Conservation (phyloP, 192 early-diverging fungal genomes). For the Rhizoclosmatium sp. region DNA sequence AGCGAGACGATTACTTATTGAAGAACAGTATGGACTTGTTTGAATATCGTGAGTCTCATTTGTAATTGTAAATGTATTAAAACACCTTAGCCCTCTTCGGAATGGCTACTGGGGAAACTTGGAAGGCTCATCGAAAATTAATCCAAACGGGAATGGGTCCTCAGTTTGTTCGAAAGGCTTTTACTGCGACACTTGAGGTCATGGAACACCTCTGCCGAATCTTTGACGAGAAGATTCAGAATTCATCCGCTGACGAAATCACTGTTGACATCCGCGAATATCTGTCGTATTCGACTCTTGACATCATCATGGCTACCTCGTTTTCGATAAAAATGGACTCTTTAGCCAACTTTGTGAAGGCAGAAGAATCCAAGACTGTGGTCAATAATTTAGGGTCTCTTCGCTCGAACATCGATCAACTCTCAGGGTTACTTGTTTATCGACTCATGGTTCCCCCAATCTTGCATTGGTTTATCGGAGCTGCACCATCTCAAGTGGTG, state of each 20-base stretch:
- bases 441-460: background rate
- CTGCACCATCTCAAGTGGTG: background rate
- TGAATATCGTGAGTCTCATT: constrained; percentile 30
- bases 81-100: constrained; percentile 43
- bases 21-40: constrained; percentile 30
- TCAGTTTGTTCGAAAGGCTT: constrained; percentile 43
- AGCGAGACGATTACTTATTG: constrained; percentile 7
- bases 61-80: too few species aligned
- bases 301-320: constrained; percentile 3
- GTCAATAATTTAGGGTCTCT: background rate
- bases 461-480: background rate
- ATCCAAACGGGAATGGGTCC: constrained; percentile 59
- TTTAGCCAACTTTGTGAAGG: too few species aligned
- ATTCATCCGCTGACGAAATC: too few species aligned
- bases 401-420: background rate
- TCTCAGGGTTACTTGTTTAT: background rate
- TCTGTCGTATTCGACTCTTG: constrained; percentile 4
- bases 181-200: constrained; percentile 6
- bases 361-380: background rate
- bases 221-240: constrained; percentile 14
- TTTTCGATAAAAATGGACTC: background rate
- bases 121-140: constrained; percentile 60
- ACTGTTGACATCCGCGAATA: background rate
- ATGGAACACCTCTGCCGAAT: constrained; percentile 1
- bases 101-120: constrained; percentile 43